Evolutionary conservation across 345 rosid species (phyloP).

Genomic region (Tarenaya hassleriana): DNA sequence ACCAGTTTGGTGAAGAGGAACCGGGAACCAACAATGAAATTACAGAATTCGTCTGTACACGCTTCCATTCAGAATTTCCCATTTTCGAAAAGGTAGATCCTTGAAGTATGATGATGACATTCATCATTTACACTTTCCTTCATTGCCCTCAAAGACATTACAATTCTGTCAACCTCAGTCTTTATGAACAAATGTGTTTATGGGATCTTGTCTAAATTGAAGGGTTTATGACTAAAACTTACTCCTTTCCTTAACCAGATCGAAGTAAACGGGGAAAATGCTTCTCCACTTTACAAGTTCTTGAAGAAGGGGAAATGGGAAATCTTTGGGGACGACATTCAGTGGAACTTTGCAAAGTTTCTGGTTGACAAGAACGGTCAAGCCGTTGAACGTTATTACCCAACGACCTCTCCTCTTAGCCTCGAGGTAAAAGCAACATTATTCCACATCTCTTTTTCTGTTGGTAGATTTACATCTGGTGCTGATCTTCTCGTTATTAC

Average conservation of each 20-base stretch:
- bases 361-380: slow-evolving; percentile 70
- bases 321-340: slow-evolving; percentile 69
- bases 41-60: slow-evolving; percentile 58
- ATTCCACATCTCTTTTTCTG: background rate
- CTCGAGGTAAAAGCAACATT: slow-evolving; percentile 48
- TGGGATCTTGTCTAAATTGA: background rate
- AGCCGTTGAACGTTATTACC: slow-evolving; percentile 72
- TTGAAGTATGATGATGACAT: too few relatives aligned
- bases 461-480: background rate
- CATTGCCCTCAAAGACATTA: too few relatives aligned
- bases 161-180: background rate
- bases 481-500: slow-evolving; percentile 21
- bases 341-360: slow-evolving; percentile 95
- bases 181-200: background rate
- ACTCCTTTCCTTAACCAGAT: slow-evolving; percentile 32
- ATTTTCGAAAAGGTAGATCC: slow-evolving; percentile 62
- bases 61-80: slow-evolving; percentile 78
- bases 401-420: slow-evolving; percentile 75
- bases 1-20: slow-evolving; percentile 86
- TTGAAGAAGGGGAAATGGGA: slow-evolving; percentile 86
- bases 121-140: too few relatives aligned
- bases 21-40: slow-evolving; percentile 70
- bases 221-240: background rate
- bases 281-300: slow-evolving; percentile 70
- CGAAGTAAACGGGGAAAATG: slow-evolving; percentile 73